Conservation (phyloP, 352 stramenopile species). For the Globisporangium paddicum region DNA sequence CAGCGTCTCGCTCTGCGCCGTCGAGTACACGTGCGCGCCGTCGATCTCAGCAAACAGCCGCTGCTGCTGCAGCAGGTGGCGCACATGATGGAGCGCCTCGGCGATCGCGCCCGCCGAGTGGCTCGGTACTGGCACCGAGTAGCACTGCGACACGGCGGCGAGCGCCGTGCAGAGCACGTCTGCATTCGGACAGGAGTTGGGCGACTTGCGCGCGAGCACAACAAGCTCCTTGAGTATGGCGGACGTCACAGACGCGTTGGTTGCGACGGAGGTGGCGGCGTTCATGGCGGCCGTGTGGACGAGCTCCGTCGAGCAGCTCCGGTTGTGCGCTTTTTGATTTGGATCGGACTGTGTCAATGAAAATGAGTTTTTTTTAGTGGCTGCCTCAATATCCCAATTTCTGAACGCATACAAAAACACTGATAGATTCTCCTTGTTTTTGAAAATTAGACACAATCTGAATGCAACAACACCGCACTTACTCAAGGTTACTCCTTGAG, state of each 20-base stretch:
- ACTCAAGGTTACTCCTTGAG: slow-evolving; percentile 27
- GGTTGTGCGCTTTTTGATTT: neutral
- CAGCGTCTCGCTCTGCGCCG: slow-evolving; percentile 26
- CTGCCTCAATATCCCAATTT: too few species aligned
- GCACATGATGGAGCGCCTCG: slow-evolving; percentile 32
- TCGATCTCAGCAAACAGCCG: slow-evolving; percentile 24
- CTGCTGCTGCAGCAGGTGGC: slow-evolving; percentile 35
- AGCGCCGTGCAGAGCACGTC: slow-evolving; percentile 34
- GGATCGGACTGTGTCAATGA: too few species aligned
- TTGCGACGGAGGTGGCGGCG: neutral
- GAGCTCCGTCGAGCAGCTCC: neutral
- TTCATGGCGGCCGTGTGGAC: neutral
- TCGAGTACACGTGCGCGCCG: slow-evolving; percentile 13
- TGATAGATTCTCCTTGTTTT: too few species aligned
- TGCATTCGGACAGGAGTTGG: slow-evolving; percentile 20
- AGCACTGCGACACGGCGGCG: slow-evolving; percentile 34
- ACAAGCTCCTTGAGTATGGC: slow-evolving; percentile 15
- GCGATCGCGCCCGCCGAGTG: slow-evolving; percentile 28
- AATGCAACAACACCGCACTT: neutral
- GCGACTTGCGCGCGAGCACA: neutral
- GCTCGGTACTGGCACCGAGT: slow-evolving; percentile 42
- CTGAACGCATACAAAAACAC: too few species aligned
- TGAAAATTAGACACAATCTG: too few species aligned
- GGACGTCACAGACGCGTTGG: slow-evolving; percentile 7
- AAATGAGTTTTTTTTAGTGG: too few species aligned